Evolutionary conservation across 2,329 filamentous ascomycete species (phyloP), one percentile per base, ranked within the genome.

Genomic region (Pestalotiopsis sp.): DNA sequence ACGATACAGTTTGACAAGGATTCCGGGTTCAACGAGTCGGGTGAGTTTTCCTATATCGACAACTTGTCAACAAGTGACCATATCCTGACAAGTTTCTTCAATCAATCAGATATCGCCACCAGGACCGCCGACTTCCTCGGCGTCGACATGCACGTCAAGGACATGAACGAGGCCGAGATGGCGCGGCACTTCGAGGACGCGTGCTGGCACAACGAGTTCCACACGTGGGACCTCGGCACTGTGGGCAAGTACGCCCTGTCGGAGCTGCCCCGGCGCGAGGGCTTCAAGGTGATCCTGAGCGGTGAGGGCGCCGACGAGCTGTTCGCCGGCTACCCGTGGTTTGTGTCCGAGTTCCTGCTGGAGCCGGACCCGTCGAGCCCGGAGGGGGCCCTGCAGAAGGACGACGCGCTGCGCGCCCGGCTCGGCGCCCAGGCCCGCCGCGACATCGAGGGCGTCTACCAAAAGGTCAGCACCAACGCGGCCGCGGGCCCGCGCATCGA

Each of bases 1-100:
- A 85, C 80, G 36, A 82, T 89, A n/a, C 80, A 83, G 39, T 89
- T 89, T 70, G 81, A 84, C 39, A 80, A 83, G 66, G 80, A 82
- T 14, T 81, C 79, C 61, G 83, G 84, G 3, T 82, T 81, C 68
- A 84, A 88, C 68, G 87, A 89, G 73, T 85, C 83, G 31, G 60
- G 71, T 72, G 66, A 52, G 70, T 66, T 5, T 9, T 11, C 58
- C 41, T 36, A 39, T 11, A 27, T 52, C 4, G 27, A 31, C 27
- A 31, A 1, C 27, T 31, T 7, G 27, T 31, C 27, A 31, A 31
- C 5, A 27, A 27, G 27, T 27, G 27, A 23, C 20, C 20, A 23
- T 23, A 23, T 23, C 20, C 20, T 23, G 20, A 23, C 20, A 23
- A 23, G 20, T 23, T 23, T 23, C 20, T 23, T 23, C 20, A 23